Conservation (phyloP, 2,329 filamentous ascomycete species). For the Ampelomyces quisqualis region DNA sequence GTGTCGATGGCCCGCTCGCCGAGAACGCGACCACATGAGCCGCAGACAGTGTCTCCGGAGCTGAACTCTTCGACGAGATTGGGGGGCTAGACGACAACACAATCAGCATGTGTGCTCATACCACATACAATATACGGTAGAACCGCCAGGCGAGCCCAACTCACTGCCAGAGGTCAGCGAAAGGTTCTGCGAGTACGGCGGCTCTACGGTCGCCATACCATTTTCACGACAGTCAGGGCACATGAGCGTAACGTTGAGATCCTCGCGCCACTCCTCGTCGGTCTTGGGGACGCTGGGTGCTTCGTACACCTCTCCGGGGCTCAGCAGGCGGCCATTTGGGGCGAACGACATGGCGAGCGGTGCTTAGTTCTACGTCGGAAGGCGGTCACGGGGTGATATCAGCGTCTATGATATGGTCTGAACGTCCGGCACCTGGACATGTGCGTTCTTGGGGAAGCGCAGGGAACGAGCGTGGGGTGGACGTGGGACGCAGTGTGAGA, state of each 20-base stretch:
- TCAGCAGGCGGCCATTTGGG: conserved; percentile 43
- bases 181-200: background rate
- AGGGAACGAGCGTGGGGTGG: conserved; percentile 21
- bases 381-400: conserved; percentile 9
- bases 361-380: too few species aligned
- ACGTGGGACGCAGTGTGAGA: conserved; percentile 18
- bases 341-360: conserved; percentile 32
- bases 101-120: too few species aligned
- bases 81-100: conserved; percentile 58
- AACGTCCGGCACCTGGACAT: conserved; percentile 12
- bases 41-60: conserved; percentile 88
- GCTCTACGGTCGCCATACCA: background rate
- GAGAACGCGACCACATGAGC: conserved; percentile 85
- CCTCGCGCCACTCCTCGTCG: conserved; percentile 67
- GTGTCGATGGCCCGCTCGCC: conserved; percentile 91
- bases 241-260: conserved; percentile 80
- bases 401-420: conserved; percentile 13
- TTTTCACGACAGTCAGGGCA: conserved; percentile 70
- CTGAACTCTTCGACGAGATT: conserved; percentile 92
- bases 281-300: conserved; percentile 35
- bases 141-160: too few species aligned
- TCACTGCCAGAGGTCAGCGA: background rate
- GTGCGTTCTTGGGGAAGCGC: conserved; percentile 14
- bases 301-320: conserved; percentile 49
- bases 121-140: too few species aligned